These are phyloP conservation scores for Colletotrichum sp. DNA, from an alignment of 2,329 filamentous ascomycete species.

Conservation along the genomic window DNA sequence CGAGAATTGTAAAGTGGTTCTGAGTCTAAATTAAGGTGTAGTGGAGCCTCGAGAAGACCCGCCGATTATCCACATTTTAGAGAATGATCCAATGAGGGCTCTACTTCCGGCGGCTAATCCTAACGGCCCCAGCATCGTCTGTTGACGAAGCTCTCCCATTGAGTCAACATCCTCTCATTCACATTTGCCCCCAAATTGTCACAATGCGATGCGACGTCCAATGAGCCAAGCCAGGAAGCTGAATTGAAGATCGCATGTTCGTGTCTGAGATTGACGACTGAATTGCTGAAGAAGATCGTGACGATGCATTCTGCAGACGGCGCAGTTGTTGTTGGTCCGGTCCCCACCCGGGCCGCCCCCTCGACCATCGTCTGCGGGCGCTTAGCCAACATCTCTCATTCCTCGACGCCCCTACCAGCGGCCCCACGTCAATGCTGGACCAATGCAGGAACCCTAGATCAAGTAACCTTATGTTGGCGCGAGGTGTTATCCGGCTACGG, in stretches of 20 bases:
- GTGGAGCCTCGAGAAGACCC: neutral
- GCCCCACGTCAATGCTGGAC: neutral
- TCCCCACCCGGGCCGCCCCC: constrained; percentile 7
- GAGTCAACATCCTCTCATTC: neutral
- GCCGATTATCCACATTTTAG: neutral
- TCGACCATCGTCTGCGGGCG: constrained; percentile 6
- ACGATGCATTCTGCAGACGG: neutral
- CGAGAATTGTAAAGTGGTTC: neutral
- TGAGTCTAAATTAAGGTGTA: constrained; percentile 8
- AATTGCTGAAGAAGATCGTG: neutral
- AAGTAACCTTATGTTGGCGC: constrained; percentile 7
- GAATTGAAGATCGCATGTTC: neutral
- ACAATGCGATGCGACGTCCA: neutral
- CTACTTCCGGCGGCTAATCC: constrained; percentile 7
- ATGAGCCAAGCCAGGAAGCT: neutral
- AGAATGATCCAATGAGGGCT: neutral
- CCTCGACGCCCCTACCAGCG: neutral
- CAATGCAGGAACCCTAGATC: neutral
- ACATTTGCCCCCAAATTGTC: neutral
- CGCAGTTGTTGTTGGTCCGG: neutral
- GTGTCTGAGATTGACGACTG: neutral
- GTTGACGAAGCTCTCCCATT: neutral
- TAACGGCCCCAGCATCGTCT: neutral
- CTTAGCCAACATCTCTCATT: constrained; percentile 15
- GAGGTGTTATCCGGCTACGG: neutral